These are phyloP conservation scores for Aspergillus sp. DNA, from an alignment of 2,329 filamentous ascomycete species.

Conservation along the genomic window DNA sequence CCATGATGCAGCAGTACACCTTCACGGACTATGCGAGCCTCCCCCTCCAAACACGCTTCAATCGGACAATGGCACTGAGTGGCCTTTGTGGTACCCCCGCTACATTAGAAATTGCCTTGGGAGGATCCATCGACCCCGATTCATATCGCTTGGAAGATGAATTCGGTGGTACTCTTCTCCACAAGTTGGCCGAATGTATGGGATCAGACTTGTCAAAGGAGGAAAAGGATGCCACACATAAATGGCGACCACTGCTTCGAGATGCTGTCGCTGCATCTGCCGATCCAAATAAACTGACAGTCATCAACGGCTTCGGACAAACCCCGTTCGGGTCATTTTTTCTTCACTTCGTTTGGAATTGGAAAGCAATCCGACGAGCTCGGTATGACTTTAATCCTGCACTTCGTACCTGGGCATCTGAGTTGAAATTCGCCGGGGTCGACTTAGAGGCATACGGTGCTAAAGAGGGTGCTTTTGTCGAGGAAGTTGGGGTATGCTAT, in stretches of 20 bases:
- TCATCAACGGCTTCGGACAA: rapidly evolving
- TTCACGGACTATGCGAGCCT: neutral
- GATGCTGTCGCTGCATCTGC: neutral
- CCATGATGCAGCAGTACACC: too few relatives aligned
- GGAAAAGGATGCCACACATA: neutral
- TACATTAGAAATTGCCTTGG: neutral
- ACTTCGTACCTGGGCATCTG: neutral
- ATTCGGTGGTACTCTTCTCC: neutral
- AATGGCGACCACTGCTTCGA: neutral
- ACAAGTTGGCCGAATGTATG: neutral
- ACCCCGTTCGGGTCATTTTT: neutral
- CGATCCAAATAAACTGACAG: neutral
- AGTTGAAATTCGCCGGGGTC: neutral
- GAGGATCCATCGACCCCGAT: neutral
- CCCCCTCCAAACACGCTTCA: neutral
- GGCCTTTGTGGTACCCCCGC: neutral
- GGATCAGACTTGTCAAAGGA: neutral
- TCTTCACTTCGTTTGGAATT: neutral
- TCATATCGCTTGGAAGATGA: neutral
- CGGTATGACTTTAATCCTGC: neutral
- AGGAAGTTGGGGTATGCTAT: neutral
- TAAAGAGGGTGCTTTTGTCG: neutral
- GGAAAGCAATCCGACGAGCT: neutral
- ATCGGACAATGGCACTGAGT: neutral
- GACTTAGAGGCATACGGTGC: neutral